phyloP scores from a whole-genome alignment of 2,329 filamentous ascomycete genomes.

The Talaromyces sp. region DNA sequence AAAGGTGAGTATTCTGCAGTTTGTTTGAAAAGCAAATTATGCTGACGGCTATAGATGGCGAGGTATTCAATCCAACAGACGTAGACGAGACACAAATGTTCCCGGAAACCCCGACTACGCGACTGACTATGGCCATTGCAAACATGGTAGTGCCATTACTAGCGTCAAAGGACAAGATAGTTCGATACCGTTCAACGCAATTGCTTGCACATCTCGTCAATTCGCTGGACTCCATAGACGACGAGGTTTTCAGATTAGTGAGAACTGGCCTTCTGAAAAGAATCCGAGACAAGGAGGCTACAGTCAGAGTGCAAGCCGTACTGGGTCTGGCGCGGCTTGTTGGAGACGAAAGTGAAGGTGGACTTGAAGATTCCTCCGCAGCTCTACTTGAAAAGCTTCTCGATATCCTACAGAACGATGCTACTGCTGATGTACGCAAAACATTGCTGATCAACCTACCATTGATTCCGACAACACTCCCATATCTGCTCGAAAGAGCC shows the following conservation, averaged over 20 bases:
- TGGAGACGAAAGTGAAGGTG: slow-evolving; percentile 65
- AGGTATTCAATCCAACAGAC: slow-evolving; percentile 59
- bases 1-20: slow-evolving; percentile 45
- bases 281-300: slow-evolving; percentile 88
- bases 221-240: slow-evolving; percentile 85
- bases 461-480: slow-evolving; percentile 74
- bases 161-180: slow-evolving; percentile 83
- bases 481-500: slow-evolving; percentile 84
- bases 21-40: background rate
- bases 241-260: slow-evolving; percentile 81
- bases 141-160: slow-evolving; percentile 72
- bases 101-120: slow-evolving; percentile 78
- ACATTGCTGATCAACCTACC: slow-evolving; percentile 89
- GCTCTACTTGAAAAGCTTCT: slow-evolving; percentile 79
- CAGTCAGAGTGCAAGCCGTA: slow-evolving; percentile 88
- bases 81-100: slow-evolving; percentile 68
- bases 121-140: slow-evolving; percentile 72
- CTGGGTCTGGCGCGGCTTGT: slow-evolving; percentile 83
- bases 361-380: slow-evolving; percentile 64
- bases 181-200: slow-evolving; percentile 86
- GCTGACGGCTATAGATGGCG: slow-evolving; percentile 54
- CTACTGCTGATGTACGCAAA: slow-evolving; percentile 86
- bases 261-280: slow-evolving; percentile 76
- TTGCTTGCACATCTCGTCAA: slow-evolving; percentile 89
- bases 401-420: slow-evolving; percentile 87